These are phyloP conservation scores for Dinochytrium kinnereticum DNA, from an alignment of 371 early-diverging fungal genomes.

Conservation along the genomic window DNA sequence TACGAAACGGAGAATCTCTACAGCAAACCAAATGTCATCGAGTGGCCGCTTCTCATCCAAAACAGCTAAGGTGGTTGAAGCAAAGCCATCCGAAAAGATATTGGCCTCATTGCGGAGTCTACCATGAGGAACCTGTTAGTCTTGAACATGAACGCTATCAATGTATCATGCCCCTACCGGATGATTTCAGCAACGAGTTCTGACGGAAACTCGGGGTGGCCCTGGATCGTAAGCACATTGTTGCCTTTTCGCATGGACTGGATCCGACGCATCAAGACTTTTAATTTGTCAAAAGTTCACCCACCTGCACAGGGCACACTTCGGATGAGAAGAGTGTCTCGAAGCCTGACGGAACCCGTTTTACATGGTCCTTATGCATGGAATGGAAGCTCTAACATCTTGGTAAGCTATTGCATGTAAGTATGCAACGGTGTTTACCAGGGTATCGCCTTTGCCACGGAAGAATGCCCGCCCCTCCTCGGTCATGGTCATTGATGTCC, in stretches of 20 bases:
- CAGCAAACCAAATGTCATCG: slow-evolving; percentile 40
- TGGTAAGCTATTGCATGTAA: not conserved
- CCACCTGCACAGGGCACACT: slow-evolving; percentile 51
- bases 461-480: slow-evolving; percentile 34
- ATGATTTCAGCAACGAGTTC: slow-evolving; percentile 55
- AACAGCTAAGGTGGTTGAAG: not conserved
- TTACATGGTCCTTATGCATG: slow-evolving; percentile 74
- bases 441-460: slow-evolving; percentile 22
- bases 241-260: slow-evolving; percentile 54
- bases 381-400: slow-evolving; percentile 46
- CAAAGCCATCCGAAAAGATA: slow-evolving; percentile 48
- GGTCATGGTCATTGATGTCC: slow-evolving; percentile 37
- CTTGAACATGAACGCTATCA: not conserved
- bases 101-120: slow-evolving; percentile 48
- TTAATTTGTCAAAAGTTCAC: no score
- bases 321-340: slow-evolving; percentile 52
- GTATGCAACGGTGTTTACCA: slow-evolving; percentile 23
- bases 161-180: slow-evolving; percentile 16
- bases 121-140: slow-evolving; percentile 38
- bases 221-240: slow-evolving; percentile 74
- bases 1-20: not conserved
- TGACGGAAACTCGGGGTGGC: slow-evolving; percentile 75
- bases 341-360: slow-evolving; percentile 59
- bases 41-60: slow-evolving; percentile 29
- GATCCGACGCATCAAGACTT: no score